Evolutionary conservation across 768 basidiomycete species (phyloP).

Genomic region (Mycena crocata): DNA sequence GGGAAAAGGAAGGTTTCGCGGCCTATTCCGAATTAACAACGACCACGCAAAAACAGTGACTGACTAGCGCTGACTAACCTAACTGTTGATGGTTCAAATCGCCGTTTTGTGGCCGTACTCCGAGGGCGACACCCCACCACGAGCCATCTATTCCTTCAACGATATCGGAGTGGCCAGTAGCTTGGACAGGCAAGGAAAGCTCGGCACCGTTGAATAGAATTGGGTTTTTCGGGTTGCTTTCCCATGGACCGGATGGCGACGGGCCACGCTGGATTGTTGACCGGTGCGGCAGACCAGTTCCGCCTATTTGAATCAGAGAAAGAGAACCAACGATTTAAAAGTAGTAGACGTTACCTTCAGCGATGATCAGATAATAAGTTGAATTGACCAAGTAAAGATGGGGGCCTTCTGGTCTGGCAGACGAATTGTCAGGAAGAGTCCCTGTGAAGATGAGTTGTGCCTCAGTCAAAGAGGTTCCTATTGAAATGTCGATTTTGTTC

Average conservation of each 20-base stretch:
- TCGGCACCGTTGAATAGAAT: conserved; percentile 54
- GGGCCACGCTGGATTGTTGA: conserved; percentile 52
- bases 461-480: conserved; percentile 50
- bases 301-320: conserved; percentile 38
- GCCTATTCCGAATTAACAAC: conserved; percentile 33
- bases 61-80: conserved; percentile 31
- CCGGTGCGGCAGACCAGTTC: conserved; percentile 48
- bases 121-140: conserved; percentile 57
- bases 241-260: conserved; percentile 54
- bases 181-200: conserved; percentile 48
- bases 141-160: conserved; percentile 48
- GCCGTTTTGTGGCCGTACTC: conserved; percentile 48
- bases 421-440: conserved; percentile 49
- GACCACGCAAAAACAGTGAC: not conserved
- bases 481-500: conserved; percentile 51
- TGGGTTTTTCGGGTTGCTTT: conserved; percentile 53
- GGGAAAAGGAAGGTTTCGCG: conserved; percentile 56
- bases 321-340: not conserved
- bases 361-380: conserved; percentile 55
- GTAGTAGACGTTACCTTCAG: conserved; percentile 47
- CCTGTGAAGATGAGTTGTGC: conserved; percentile 51
- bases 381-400: conserved; percentile 52
- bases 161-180: conserved; percentile 53
- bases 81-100: conserved; percentile 51
- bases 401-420: conserved; percentile 55